Conservation (phyloP, 176 grass and related monocot genomes). For the Carex myosuroides region DNA sequence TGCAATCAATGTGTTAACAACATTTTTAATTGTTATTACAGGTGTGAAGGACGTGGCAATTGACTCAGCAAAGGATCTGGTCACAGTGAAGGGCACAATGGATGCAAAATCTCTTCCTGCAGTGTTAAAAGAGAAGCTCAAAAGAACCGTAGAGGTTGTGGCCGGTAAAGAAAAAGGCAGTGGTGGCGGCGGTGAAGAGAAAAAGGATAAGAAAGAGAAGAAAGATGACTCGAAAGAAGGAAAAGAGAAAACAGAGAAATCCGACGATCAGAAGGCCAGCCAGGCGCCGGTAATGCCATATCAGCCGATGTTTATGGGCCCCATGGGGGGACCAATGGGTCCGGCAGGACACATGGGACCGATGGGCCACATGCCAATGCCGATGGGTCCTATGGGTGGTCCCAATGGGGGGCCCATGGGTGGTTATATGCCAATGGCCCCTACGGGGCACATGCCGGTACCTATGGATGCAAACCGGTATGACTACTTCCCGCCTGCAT, state of each 20-base stretch:
- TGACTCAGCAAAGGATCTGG: conserved; percentile 23
- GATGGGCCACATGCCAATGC: conserved; percentile 3
- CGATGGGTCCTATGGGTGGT: neutral
- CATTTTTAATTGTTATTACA: neutral
- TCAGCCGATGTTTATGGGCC: conserved; percentile 3
- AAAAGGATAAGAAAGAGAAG: conserved; percentile 19
- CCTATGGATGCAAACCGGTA: neutral
- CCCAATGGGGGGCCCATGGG: neutral
- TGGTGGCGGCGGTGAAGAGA: neutral
- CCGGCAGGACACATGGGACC: neutral
- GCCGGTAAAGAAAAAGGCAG: neutral
- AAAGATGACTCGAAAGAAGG: neutral
- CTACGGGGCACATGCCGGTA: neutral
- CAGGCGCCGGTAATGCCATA: neutral
- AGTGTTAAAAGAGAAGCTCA: conserved; percentile 16
- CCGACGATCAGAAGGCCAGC: neutral
- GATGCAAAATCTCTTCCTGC: conserved; percentile 26
- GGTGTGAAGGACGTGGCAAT: conserved; percentile 20
- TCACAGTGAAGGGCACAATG: conserved; percentile 39
- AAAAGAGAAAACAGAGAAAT: conserved; percentile 1
- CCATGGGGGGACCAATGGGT: neutral
- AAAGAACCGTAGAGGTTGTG: conserved; percentile 19
- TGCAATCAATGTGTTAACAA: neutral
- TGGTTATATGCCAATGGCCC: neutral
- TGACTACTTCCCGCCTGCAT: neutral